Base-by-base conservation (phyloP, 2,329 filamentous ascomycete species). In the Trichoderma hamatum region DNA sequence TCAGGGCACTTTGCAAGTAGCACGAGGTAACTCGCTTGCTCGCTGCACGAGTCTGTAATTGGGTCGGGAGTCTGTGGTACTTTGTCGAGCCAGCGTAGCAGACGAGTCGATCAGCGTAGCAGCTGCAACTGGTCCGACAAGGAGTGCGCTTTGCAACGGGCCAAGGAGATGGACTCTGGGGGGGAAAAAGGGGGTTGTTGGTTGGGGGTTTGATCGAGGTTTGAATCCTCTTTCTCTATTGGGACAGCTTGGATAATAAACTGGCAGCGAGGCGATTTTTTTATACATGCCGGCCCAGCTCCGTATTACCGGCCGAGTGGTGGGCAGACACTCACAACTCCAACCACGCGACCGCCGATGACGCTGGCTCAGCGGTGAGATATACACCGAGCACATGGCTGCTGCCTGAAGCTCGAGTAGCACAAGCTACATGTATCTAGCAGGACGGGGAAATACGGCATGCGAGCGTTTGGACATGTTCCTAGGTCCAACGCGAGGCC, bases 121-220 rank as follows among this genome's bases (percentile, higher is more conserved):
- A 43, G 24, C 51, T 56, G 61, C 61, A 39, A 55, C 51, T 28
- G 52, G n/a, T 56, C 54, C 32, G 63, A 66, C 63, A 28, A 26
- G 63, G 63, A 66, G 52, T 58, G 63, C 63, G 63, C 63, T 66
- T 66, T 66, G 63, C 34, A 21, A 30, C 63, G 63, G 63, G 63
- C 28, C 63, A 66, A 65, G 52, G 3, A n/a, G 1, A 26, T n/a
- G 39, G 6, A 10, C 7, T 43, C 39, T 43, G 32, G 11, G 11
- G 32, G 9, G 11, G n/a, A 7, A 43, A 56, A 28, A 30, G 26
- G 54, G 28, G 54, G 28, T 26, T 54, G 51, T 54, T 28, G 24
- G 21, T 54, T 54, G 21, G 21, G 21, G 3, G 14, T 14, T 54
- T 30, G 39, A n/a, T 43, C 19, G 39, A 43, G 39, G 6, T 30